A percentile compares a stretch with the other conserved stretches of the same genome.
Evolutionary conservation across 1,139 yeast species (phyloP).

Genomic region (Lizanozyma gosingica): DNA sequence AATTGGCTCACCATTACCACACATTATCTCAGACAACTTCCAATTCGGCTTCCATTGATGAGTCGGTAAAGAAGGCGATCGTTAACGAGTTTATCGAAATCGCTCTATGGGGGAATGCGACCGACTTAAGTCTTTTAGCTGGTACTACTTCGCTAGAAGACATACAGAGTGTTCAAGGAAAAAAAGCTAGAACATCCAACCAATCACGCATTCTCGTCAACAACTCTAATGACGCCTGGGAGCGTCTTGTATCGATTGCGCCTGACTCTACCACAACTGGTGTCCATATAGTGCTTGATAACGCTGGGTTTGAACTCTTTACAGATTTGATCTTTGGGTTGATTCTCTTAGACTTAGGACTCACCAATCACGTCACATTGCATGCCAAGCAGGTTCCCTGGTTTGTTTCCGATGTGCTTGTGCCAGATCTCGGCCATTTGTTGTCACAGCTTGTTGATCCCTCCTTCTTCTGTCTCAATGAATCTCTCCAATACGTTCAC

Average conservation of each 20-base stretch:
- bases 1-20: slow-evolving; percentile 65
- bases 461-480: slow-evolving; percentile 29
- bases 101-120: slow-evolving; percentile 96
- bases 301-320: slow-evolving; percentile 90
- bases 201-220: slow-evolving; percentile 77
- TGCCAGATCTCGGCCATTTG: slow-evolving; percentile 62
- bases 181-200: slow-evolving; percentile 73
- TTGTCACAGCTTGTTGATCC: slow-evolving; percentile 49
- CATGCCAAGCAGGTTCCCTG: slow-evolving; percentile 92
- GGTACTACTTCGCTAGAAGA: slow-evolving; percentile 75
- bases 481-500: background rate
- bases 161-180: slow-evolving; percentile 85
- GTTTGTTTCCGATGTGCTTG: slow-evolving; percentile 95
- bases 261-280: slow-evolving; percentile 12
- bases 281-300: slow-evolving; percentile 83
- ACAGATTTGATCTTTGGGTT: slow-evolving; percentile 75
- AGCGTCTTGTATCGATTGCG: slow-evolving; percentile 19
- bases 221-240: slow-evolving; percentile 67
- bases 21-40: slow-evolving; percentile 25
- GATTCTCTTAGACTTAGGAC: slow-evolving; percentile 63
- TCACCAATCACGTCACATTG: slow-evolving; percentile 56
- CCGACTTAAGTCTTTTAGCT: slow-evolving; percentile 83
- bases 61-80: slow-evolving; percentile 42
- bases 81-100: slow-evolving; percentile 79
- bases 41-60: slow-evolving; percentile 17